A percentile compares a stretch with the other conserved stretches of the same genome.
Evolutionary conservation across 371 early-diverging fungal species (phyloP).

Genomic region (Polyrhizophydium stewartii): DNA sequence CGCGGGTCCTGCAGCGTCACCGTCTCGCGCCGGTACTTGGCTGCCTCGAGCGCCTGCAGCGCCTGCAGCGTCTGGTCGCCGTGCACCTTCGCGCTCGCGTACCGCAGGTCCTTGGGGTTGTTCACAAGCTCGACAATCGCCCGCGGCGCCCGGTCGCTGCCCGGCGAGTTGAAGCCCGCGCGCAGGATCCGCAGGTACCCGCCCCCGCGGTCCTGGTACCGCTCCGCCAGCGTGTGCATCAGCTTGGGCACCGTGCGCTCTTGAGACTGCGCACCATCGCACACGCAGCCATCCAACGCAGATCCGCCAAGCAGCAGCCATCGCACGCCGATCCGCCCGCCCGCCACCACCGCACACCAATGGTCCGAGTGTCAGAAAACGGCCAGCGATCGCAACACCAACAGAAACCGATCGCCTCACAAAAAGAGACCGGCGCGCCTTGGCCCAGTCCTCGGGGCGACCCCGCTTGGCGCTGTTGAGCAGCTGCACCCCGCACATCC

Average conservation of each 20-base stretch:
- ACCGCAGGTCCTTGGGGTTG: constrained; percentile 37
- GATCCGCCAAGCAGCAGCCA: no score
- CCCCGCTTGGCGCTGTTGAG: constrained; percentile 23
- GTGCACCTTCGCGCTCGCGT: constrained; percentile 23
- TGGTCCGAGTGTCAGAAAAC: no score
- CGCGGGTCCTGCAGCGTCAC: constrained; percentile 29
- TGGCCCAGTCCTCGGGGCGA: constrained; percentile 5
- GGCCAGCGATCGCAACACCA: no score
- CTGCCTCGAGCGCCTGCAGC: constrained; percentile 19
- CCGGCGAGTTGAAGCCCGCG: constrained; percentile 62
- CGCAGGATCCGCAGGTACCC: constrained; percentile 89
- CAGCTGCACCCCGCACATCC: constrained; percentile 6
- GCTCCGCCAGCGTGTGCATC: constrained; percentile 75
- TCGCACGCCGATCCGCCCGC: no score
- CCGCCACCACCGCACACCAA: no score
- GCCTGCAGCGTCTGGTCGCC: constrained; percentile 16
- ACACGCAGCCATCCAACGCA: no score
- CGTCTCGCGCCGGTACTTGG: constrained; percentile 15
- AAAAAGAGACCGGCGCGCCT: background rate
- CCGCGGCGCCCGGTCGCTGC: constrained; percentile 85
- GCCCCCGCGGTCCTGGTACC: constrained; percentile 75
- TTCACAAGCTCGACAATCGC: constrained; percentile 80
- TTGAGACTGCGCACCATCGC: constrained; percentile 1
- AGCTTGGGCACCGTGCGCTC: constrained; percentile 64
- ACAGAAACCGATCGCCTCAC: no score